Conservation (phyloP, 73 alveolate species). For the Paramecium bursaria region DNA sequence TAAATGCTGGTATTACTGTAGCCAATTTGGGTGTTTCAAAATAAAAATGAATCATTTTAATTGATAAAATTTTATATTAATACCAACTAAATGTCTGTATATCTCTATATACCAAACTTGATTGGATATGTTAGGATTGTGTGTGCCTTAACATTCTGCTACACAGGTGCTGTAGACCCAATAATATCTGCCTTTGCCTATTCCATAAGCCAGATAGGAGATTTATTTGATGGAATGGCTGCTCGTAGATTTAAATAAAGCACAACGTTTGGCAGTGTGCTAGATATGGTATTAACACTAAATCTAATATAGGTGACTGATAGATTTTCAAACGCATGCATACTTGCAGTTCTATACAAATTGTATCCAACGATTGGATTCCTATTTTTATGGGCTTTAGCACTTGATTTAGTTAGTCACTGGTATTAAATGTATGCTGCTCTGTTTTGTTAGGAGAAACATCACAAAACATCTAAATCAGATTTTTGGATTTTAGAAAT, state of each 20-base stretch:
- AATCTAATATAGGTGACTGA: constrained; percentile 34
- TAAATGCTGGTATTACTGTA: constrained; percentile 67
- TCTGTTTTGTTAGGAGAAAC: constrained; percentile 63
- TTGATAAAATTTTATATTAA: too few relatives aligned
- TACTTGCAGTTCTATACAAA: constrained; percentile 54
- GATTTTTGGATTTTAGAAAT: constrained; percentile 49
- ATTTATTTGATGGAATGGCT: constrained; percentile 70
- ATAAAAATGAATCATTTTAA: constrained; percentile 38
- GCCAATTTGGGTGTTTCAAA: constrained; percentile 70
- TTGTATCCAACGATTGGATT: constrained; percentile 58
- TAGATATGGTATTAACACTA: constrained; percentile 63
- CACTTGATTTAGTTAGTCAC: constrained; percentile 67
- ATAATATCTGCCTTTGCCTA: constrained; percentile 61
- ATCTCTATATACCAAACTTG: constrained; percentile 49
- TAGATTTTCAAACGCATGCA: constrained; percentile 67
- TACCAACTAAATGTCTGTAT: constrained; percentile 51
- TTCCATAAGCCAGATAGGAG: constrained; percentile 59
- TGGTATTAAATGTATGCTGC: constrained; percentile 70
- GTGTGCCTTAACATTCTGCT: constrained; percentile 48
- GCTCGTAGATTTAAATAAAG: constrained; percentile 68
- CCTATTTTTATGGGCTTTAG: constrained; percentile 66
- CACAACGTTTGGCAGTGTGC: constrained; percentile 61
- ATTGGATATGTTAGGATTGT: constrained; percentile 54
- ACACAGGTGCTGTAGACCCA: constrained; percentile 23
- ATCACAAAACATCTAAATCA: constrained; percentile 65